Base-by-base conservation (phyloP, 1,284 basidiomycete species). In the Ceratorhiza oryzae-sativae region DNA sequence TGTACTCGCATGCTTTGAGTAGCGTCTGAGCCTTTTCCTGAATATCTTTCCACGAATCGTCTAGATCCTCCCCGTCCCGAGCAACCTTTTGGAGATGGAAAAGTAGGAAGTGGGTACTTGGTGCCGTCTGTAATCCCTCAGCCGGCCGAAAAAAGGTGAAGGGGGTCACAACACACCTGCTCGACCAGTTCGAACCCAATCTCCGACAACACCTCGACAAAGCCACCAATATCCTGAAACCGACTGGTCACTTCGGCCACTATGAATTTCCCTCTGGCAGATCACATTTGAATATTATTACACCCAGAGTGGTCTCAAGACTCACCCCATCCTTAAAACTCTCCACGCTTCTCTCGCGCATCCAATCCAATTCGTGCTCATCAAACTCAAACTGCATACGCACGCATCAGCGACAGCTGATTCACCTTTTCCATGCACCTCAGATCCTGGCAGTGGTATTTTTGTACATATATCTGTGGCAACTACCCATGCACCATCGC, bases 171-270 rank as follows among this genome's bases (percentile, higher is more conserved):
- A 75, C 82, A 67, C 77, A 94, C 95, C 84, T 93, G 93, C 18
- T 84, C 84, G 72, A 85, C 85, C 27, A 95, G 82, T 59, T 86
- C 84, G 82, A 98, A 98, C 1, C 97, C 97, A 68, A 95, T 84
- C 1, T 88, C 87, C 45, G 80, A 79, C 34, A 99, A 82, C 45
- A 95, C 81, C 12, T 85, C 84, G 48, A 87, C 84, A 77, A 99
- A 99, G n/a, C 86, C 85, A 30, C 92, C 87, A 5, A 90, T 82
- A 71, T 88, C 86, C 4, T 86, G 85, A 77, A 98, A 92, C 15
- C 95, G 88, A 77, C 94, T 96, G 0, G 92, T 88, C n/a, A 99
- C 97, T 82, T 99, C 97, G 3, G 97, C 97, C 71, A 99, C 88
- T 80, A 93, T 91, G 56, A 98, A 84, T 9, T 95, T 96, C 23